Evolutionary conservation across 805 yeast genomes (phyloP).

Genomic region (Monosporozyma servazzii): DNA sequence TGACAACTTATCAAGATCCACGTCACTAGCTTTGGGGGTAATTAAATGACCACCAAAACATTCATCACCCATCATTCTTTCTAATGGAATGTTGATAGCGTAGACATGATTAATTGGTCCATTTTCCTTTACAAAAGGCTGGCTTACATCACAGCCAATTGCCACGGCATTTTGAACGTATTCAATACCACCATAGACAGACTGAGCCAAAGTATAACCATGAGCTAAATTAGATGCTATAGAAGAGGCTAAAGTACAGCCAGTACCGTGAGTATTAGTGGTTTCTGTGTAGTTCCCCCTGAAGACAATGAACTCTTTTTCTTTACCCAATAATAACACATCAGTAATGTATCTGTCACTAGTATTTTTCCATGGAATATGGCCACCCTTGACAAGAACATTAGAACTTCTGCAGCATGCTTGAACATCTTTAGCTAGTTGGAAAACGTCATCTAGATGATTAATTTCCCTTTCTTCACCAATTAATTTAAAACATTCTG

Average conservation of each 20-base stretch:
- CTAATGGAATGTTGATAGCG: constrained; percentile 29
- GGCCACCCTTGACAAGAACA: constrained; percentile 77
- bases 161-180: constrained; percentile 61
- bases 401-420: constrained; percentile 36
- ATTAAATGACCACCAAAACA: constrained; percentile 23
- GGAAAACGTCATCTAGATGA: constrained; percentile 34
- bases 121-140: constrained; percentile 38
- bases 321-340: constrained; percentile 40
- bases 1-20: not conserved
- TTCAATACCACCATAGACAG: constrained; percentile 50
- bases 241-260: constrained; percentile 78
- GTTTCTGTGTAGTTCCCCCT: constrained; percentile 40
- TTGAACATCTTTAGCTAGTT: constrained; percentile 34
- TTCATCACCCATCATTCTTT: constrained; percentile 28
- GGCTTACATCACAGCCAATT: constrained; percentile 30
- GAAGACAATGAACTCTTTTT: constrained; percentile 34
- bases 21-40: not conserved
- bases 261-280: constrained; percentile 75
- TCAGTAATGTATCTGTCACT: constrained; percentile 38
- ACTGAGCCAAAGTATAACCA: constrained; percentile 35
- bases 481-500: constrained; percentile 46
- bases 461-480: constrained; percentile 23
- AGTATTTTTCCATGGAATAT: constrained; percentile 38
- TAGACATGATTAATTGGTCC: constrained; percentile 73
- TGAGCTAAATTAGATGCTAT: constrained; percentile 68